These are phyloP conservation scores for Neurospora africana DNA, from an alignment of 495 filamentous ascomycete genomes.

Conservation along the genomic window DNA sequence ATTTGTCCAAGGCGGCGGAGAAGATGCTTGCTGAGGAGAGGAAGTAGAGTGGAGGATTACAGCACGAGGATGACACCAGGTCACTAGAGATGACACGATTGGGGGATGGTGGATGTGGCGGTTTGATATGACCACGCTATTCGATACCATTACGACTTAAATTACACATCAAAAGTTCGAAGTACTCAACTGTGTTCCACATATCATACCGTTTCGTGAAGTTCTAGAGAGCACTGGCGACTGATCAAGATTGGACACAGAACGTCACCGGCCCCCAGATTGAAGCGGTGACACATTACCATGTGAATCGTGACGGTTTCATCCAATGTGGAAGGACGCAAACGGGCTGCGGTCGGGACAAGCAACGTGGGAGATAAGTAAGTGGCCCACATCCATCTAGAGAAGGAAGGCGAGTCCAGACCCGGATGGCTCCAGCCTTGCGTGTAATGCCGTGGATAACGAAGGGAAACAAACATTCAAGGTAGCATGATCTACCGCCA, in stretches of 20 bases:
- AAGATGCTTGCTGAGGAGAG: conserved; percentile 30
- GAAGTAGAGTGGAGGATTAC: background rate
- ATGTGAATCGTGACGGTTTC: background rate
- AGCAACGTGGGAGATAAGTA: background rate
- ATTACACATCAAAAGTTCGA: background rate
- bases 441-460: background rate
- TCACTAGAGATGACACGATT: background rate
- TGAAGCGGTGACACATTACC: background rate
- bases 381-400: background rate
- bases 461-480: background rate
- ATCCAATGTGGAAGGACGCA: background rate
- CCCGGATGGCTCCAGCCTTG: background rate
- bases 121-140: background rate
- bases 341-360: background rate
- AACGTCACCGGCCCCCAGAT: background rate
- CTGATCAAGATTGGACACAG: background rate
- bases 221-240: background rate
- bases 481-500: background rate
- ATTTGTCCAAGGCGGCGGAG: conserved; percentile 43
- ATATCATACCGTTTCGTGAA: background rate
- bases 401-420: background rate
- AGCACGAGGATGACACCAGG: background rate
- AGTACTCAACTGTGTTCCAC: background rate
- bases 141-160: background rate
- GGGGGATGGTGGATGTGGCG: background rate